These are phyloP conservation scores for Podaxis sp. DNA, from an alignment of 768 basidiomycete genomes.

Conservation along the genomic window DNA sequence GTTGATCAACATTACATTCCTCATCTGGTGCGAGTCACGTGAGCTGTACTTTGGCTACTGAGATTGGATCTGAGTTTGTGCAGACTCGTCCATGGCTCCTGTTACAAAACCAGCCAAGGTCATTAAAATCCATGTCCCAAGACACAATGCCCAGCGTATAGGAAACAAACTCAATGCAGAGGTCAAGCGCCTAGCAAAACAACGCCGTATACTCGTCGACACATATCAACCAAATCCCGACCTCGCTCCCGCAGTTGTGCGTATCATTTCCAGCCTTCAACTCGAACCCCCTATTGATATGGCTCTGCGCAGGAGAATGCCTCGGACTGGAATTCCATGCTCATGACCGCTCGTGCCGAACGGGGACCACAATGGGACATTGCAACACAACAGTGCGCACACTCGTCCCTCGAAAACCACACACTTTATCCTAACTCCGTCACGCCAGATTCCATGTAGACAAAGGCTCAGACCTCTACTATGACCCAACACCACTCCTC, in stretches of 20 bases:
- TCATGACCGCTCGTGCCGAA: slow-evolving; percentile 75
- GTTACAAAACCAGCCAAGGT: slow-evolving; percentile 48
- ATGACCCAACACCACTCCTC: slow-evolving; percentile 61
- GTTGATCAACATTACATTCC: not conserved
- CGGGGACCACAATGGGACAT: slow-evolving; percentile 88
- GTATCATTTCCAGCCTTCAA: slow-evolving; percentile 25
- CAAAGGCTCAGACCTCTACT: slow-evolving; percentile 68
- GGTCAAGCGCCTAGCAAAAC: slow-evolving; percentile 53
- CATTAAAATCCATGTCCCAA: slow-evolving; percentile 66
- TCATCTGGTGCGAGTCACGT: not conserved
- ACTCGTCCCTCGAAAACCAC: not conserved
- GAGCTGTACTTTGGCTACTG: not conserved
- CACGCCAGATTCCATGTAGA: slow-evolving; percentile 70
- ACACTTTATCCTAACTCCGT: not conserved
- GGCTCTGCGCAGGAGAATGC: slow-evolving; percentile 56
- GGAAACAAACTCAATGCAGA: slow-evolving; percentile 60
- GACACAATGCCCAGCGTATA: slow-evolving; percentile 73
- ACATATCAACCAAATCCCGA: slow-evolving; percentile 64
- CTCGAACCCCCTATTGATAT: not conserved
- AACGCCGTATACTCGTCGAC: slow-evolving; percentile 49
- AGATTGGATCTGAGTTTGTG: not conserved
- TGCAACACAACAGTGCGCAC: slow-evolving; percentile 79
- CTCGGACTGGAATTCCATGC: slow-evolving; percentile 82
- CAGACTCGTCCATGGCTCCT: slow-evolving; percentile 47
- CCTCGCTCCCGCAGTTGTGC: slow-evolving; percentile 64